These are phyloP conservation scores for Vitis rupestris DNA, from an alignment of 164 flowering plant genomes.

Conservation along the genomic window DNA sequence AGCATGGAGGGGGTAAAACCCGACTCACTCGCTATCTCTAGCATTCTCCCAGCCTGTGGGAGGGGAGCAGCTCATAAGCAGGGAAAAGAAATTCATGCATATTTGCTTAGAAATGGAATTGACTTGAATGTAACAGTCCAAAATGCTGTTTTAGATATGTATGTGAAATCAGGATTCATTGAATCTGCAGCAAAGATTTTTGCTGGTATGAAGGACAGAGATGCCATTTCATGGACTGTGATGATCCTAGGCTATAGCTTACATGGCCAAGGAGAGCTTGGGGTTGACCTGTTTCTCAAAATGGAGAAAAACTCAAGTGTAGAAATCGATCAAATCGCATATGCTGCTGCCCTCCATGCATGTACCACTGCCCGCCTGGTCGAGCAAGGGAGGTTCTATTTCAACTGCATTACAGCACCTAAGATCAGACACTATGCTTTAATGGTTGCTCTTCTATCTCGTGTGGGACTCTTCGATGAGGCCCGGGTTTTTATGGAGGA, in stretches of 20 bases:
- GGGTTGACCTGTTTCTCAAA: conserved; percentile 42
- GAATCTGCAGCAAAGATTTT: conserved; percentile 50
- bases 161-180: conserved; percentile 61
- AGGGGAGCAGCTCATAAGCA: conserved; percentile 55
- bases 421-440: conserved; percentile 39
- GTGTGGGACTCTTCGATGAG: conserved; percentile 49
- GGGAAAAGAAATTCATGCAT: conserved; percentile 65
- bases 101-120: conserved; percentile 40
- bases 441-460: conserved; percentile 56
- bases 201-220: conserved; percentile 38
- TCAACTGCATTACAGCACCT: conserved; percentile 44
- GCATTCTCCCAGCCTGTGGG: conserved; percentile 73
- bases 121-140: conserved; percentile 33
- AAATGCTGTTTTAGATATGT: conserved; percentile 73
- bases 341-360: conserved; percentile 56
- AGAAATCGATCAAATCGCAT: conserved; percentile 35
- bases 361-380: conserved; percentile 52
- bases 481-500: conserved; percentile 48
- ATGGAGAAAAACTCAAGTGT: conserved; percentile 27
- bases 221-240: conserved; percentile 64
- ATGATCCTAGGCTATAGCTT: conserved; percentile 67
- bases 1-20: conserved; percentile 41
- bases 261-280: conserved; percentile 63
- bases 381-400: conserved; percentile 49
- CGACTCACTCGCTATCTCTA: conserved; percentile 43